Percentiles rank a stretch among this genome's conserved stretches.
These are phyloP conservation scores for Lodderomyces pseudojiufengensis DNA, from an alignment of 1,139 yeast genomes.

Conservation along the genomic window DNA sequence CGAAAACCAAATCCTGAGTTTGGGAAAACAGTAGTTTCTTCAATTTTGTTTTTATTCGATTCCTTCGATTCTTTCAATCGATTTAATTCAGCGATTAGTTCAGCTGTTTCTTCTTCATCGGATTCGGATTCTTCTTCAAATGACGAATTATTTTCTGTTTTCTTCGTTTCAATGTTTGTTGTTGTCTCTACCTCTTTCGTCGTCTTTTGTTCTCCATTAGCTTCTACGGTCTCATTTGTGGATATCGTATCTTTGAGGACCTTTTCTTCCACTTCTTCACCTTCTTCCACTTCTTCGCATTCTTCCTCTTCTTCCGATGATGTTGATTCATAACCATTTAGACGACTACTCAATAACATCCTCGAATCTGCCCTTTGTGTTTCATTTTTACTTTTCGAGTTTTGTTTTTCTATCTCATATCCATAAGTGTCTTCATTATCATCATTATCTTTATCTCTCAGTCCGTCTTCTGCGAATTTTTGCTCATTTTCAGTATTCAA, in stretches of 20 bases:
- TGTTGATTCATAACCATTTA: too few relatives aligned
- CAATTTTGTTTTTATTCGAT: too few relatives aligned
- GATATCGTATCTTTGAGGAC: background rate
- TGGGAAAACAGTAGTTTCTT: too few relatives aligned
- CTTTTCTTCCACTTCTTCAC: background rate
- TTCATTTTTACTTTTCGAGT: background rate
- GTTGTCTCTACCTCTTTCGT: background rate
- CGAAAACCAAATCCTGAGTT: too few relatives aligned
- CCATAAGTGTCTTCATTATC: too few relatives aligned
- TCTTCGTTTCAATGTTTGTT: background rate
- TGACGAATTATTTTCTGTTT: background rate
- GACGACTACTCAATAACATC: too few relatives aligned
- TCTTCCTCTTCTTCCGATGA: background rate
- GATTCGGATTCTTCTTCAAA: background rate
- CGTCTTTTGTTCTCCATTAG: background rate
- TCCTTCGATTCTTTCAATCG: conserved; percentile 47
- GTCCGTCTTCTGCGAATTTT: too few relatives aligned
- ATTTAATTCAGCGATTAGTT: conserved; percentile 50
- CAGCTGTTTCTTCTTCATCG: conserved; percentile 30
- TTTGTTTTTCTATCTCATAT: too few relatives aligned
- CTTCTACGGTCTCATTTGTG: background rate
- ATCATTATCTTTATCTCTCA: too few relatives aligned
- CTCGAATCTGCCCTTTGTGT: background rate
- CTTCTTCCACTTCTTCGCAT: background rate
- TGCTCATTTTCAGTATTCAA: too few relatives aligned